These are phyloP conservation scores for Pseudopithomyces maydicus DNA, from an alignment of 2,329 filamentous ascomycete species.

Conservation along the genomic window DNA sequence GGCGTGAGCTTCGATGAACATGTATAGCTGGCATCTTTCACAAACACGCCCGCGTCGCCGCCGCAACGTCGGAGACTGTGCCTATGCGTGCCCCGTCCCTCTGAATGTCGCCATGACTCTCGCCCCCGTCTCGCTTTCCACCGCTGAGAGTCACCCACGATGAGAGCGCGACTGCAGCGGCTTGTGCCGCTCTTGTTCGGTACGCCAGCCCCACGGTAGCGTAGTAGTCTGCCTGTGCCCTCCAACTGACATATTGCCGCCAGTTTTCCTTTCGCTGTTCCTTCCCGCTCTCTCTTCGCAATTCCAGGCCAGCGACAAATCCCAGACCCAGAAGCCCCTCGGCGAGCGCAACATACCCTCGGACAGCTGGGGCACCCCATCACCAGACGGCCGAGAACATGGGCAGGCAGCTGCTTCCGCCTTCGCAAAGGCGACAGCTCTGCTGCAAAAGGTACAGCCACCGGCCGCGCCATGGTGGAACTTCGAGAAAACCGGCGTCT, in stretches of 20 bases:
- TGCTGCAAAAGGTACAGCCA: conserved; percentile 50
- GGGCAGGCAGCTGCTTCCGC: conserved; percentile 30
- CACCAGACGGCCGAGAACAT: conserved; percentile 19
- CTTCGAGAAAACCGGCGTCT: conserved; percentile 61
- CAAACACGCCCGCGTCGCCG: conserved; percentile 27
- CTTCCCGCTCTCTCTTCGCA: conserved; percentile 31
- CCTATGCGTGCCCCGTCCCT: conserved; percentile 15
- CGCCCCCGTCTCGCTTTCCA: conserved; percentile 16
- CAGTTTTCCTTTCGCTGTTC: conserved; percentile 41
- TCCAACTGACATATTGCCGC: conserved; percentile 22
- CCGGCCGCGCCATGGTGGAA: conserved; percentile 47
- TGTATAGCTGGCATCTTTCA: conserved; percentile 42
- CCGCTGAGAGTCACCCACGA: conserved; percentile 23
- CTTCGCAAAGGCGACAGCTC: conserved; percentile 45
- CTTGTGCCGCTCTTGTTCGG: conserved; percentile 43
- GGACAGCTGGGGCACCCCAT: conserved; percentile 20
- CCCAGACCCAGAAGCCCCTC: conserved; percentile 31
- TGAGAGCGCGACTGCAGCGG: conserved; percentile 44
- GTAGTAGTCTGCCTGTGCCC: conserved; percentile 2
- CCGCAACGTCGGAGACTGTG: conserved; percentile 14
- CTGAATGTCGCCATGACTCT: conserved; percentile 40
- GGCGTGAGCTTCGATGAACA: conserved; percentile 24
- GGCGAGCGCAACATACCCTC: conserved; percentile 17
- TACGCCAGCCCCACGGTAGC: conserved; percentile 20
- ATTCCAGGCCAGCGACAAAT: conserved; percentile 25